Conservation (phyloP, 2,329 filamentous ascomycete genomes). For the Epicoccum sorghinum region DNA sequence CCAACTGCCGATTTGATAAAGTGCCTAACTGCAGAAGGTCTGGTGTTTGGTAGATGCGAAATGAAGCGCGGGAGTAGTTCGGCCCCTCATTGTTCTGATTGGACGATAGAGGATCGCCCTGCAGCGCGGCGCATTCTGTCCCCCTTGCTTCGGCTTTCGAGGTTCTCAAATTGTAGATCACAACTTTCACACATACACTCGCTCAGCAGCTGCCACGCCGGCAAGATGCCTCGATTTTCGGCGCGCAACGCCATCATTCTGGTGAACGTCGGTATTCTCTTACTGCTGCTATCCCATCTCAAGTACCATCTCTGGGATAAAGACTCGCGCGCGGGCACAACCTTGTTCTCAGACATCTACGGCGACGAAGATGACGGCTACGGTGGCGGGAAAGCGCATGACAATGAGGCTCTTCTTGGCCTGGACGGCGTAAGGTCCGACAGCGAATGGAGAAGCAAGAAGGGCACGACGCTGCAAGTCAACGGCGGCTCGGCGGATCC, state of each 20-base stretch:
- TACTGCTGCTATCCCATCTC: conserved; percentile 37
- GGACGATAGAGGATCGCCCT: not conserved
- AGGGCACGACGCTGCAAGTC: conserved; percentile 21
- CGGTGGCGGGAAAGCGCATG: conserved; percentile 5
- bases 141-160: not conserved
- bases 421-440: conserved; percentile 4
- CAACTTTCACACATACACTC: not conserved
- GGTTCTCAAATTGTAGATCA: not conserved
- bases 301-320: conserved; percentile 37
- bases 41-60: not conserved
- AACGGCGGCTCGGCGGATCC: conserved; percentile 12
- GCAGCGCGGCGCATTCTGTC: not conserved
- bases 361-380: conserved; percentile 6
- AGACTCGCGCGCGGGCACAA: conserved; percentile 6
- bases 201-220: conserved; percentile 9
- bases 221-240: conserved; percentile 39
- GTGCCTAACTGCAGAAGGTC: not conserved
- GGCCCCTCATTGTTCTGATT: conserved; percentile 4
- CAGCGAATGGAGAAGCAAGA: conserved; percentile 4
- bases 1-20: too few relatives aligned
- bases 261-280: conserved; percentile 31
- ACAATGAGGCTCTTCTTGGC: conserved; percentile 1
- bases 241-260: conserved; percentile 34
- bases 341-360: not conserved
- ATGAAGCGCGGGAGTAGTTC: conserved; percentile 2